These are phyloP conservation scores for Infundibulicybe gibba DNA, from an alignment of 768 basidiomycete genomes.

Conservation along the genomic window DNA sequence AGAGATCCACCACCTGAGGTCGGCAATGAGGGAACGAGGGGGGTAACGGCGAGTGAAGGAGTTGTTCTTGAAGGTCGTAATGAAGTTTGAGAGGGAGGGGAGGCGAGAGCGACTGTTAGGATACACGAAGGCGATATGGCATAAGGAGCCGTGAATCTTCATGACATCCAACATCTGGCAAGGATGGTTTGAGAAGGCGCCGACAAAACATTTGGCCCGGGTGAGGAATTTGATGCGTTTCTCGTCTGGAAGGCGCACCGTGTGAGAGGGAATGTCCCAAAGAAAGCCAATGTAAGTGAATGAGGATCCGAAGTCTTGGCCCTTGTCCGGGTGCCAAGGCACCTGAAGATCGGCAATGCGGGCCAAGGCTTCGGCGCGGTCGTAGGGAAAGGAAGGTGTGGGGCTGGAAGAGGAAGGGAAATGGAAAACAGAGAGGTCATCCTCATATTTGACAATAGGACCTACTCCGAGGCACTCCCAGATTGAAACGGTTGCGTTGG, in stretches of 20 bases:
- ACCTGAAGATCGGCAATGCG: slow-evolving; percentile 11
- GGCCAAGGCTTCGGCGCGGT: background rate
- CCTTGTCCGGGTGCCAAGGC: slow-evolving; percentile 20
- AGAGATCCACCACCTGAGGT: slow-evolving; percentile 28
- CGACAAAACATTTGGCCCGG: slow-evolving; percentile 10
- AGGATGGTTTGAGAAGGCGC: background rate
- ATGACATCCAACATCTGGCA: slow-evolving; percentile 7
- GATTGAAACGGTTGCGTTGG: slow-evolving; percentile 20
- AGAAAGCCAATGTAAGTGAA: slow-evolving; percentile 24
- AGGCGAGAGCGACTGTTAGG: slow-evolving; percentile 19
- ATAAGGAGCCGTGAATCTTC: slow-evolving; percentile 24
- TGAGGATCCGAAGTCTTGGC: slow-evolving; percentile 13
- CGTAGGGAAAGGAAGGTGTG: slow-evolving; percentile 2
- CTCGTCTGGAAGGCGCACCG: slow-evolving; percentile 18
- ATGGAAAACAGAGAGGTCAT: slow-evolving; percentile 22
- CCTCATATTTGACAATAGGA: slow-evolving; percentile 23
- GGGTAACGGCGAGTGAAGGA: slow-evolving; percentile 10
- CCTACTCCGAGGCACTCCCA: slow-evolving; percentile 9
- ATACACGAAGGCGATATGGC: slow-evolving; percentile 28
- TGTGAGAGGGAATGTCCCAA: slow-evolving; percentile 17
- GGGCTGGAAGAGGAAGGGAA: slow-evolving; percentile 1
- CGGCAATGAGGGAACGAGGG: slow-evolving; percentile 14
- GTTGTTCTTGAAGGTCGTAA: slow-evolving; percentile 16
- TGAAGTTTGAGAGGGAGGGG: slow-evolving; percentile 18
- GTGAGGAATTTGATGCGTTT: slow-evolving; percentile 21